phyloP scores from a whole-genome alignment of 768 basidiomycete genomes.

The Nidularia sp. region DNA sequence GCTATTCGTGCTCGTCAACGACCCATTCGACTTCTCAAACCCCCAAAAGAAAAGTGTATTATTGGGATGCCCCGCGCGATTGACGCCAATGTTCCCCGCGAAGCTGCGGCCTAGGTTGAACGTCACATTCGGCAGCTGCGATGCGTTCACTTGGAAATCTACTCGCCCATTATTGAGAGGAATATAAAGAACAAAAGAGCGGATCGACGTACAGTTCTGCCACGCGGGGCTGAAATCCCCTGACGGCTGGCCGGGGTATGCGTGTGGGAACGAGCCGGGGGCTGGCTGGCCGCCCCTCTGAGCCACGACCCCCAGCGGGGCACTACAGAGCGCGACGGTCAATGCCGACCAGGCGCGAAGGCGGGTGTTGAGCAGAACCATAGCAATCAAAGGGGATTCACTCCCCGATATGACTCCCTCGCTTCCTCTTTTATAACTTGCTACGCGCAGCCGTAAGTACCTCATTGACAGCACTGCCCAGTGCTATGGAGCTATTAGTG shows the following conservation, averaged over 20 bases:
- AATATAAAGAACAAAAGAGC: background rate
- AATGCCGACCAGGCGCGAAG: too few relatives aligned
- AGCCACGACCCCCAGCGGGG: too few relatives aligned
- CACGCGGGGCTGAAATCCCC: slow-evolving; percentile 51
- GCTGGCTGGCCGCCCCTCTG: background rate
- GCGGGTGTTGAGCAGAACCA: too few relatives aligned
- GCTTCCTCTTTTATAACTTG: too few relatives aligned
- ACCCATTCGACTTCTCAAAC: slow-evolving; percentile 53
- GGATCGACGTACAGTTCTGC: slow-evolving; percentile 49
- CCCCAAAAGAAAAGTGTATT: slow-evolving; percentile 66
- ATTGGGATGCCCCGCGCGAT: slow-evolving; percentile 56
- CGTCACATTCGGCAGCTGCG: slow-evolving; percentile 54
- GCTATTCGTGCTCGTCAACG: slow-evolving; percentile 37
- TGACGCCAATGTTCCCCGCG: slow-evolving; percentile 63
- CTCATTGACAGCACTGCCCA: too few relatives aligned
- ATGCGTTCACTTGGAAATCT: slow-evolving; percentile 59
- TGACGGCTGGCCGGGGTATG: slow-evolving; percentile 40
- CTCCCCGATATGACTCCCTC: too few relatives aligned
- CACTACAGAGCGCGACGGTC: too few relatives aligned
- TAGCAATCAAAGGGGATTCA: too few relatives aligned
- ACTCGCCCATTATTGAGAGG: background rate
- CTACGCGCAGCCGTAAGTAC: too few relatives aligned
- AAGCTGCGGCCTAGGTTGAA: slow-evolving; percentile 48
- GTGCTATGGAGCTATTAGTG: too few relatives aligned
- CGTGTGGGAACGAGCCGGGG: slow-evolving; percentile 43